Percentiles rank a stretch among this genome's conserved stretches.
phyloP scores from a whole-genome alignment of 2,329 filamentous ascomycete genomes.

The Nigrospora osmanthi region DNA sequence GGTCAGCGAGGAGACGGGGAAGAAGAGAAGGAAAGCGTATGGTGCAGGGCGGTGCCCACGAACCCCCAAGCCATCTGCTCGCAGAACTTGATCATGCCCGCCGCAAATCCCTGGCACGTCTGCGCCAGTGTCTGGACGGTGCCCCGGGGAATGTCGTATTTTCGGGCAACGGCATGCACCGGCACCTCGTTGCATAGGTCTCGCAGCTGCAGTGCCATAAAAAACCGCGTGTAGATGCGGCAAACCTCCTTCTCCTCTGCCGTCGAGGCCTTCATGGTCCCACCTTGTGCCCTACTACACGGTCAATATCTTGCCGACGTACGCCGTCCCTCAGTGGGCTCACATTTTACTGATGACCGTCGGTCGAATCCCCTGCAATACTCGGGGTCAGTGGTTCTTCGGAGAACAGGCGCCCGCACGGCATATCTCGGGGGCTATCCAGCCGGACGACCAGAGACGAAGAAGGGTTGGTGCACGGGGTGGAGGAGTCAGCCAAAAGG shows the following conservation, averaged over 20 bases:
- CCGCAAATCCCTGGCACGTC: constrained; percentile 70
- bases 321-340: too few species aligned
- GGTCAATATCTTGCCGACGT: constrained; percentile 29
- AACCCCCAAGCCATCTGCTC: constrained; percentile 67
- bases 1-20: constrained; percentile 2
- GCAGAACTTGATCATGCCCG: constrained; percentile 74
- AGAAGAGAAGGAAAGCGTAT: neutral
- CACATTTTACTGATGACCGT: too few species aligned
- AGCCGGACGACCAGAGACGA: too few species aligned
- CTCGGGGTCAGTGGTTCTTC: too few species aligned
- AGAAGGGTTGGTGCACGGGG: too few species aligned
- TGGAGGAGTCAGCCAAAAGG: too few species aligned
- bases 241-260: constrained; percentile 51
- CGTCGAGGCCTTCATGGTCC: constrained; percentile 54
- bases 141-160: constrained; percentile 64
- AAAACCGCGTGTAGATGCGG: constrained; percentile 64
- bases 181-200: constrained; percentile 73
- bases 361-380: too few species aligned
- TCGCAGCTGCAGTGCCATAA: constrained; percentile 68
- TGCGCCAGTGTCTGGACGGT: constrained; percentile 65
- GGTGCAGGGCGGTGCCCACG: constrained; percentile 10
- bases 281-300: constrained; percentile 54
- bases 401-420: too few species aligned
- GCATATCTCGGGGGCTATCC: too few species aligned
- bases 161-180: constrained; percentile 59